Evolutionary conservation across 2,329 filamentous ascomycete genomes (phyloP).

Genomic region (Pseudogymnoascus sp.): DNA sequence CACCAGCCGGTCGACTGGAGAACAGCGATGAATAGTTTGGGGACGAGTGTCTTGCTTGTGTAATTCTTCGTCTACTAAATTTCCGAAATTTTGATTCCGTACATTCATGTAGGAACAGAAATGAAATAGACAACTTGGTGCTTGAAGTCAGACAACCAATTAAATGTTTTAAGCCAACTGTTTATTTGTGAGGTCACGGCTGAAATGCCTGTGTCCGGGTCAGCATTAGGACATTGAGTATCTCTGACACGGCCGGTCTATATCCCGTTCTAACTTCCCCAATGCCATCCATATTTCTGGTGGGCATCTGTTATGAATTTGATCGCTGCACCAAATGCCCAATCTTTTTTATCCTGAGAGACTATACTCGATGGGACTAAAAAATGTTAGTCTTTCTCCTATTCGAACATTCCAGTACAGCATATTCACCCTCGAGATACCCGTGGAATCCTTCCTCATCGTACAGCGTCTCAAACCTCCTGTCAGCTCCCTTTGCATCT

Average conservation of each 20-base stretch:
- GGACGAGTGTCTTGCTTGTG: background rate
- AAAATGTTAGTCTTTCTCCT: background rate
- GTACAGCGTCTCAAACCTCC: conserved; percentile 19
- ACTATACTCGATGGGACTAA: background rate
- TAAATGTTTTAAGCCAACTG: too few relatives aligned
- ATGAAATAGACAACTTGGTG: background rate
- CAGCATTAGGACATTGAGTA: too few relatives aligned
- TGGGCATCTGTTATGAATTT: background rate
- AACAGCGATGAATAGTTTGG: background rate
- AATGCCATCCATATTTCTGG: background rate
- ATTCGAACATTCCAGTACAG: background rate
- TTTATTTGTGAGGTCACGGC: too few relatives aligned
- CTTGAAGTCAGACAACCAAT: background rate
- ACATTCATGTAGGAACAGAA: background rate
- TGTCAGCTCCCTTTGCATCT: conserved; percentile 19
- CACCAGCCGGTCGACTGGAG: background rate
- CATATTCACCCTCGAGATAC: conserved; percentile 24
- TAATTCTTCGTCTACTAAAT: background rate
- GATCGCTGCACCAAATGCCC: background rate
- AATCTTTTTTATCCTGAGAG: background rate
- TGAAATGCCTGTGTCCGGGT: too few relatives aligned
- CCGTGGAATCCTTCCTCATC: conserved; percentile 24
- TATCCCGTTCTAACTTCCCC: background rate
- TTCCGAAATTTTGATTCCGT: background rate
- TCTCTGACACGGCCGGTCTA: too few relatives aligned